Evolutionary conservation across 305 asterid species (phyloP), one percentile per base, ranked within the genome.

Genomic region (Salvia sclarea): DNA sequence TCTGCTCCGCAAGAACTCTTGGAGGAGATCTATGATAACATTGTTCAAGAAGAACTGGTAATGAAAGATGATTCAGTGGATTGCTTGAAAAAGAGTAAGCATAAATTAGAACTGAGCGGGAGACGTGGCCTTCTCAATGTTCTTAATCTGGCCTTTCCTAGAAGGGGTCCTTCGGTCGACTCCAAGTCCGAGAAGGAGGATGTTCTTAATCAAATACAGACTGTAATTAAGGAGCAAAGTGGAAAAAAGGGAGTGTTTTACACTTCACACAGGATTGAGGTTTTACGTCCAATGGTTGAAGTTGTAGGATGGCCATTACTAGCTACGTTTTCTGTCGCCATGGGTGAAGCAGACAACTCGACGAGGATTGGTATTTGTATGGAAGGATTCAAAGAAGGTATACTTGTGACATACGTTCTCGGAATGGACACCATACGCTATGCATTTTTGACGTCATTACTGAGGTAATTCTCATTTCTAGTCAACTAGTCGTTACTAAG

Each of bases 391-490:
- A 92, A 79, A 82, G 96, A 91, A 60, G 99, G 98, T 69, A 88
- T 92, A 84, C 89, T 76, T 77, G 75, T 95, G 71, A 86, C 98
- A 59, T 87, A 88, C 75, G 87, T 75, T 68, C 92, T 95, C 54
- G 88, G 95, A 79, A 89, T 95, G 97, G 97, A 95, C 82, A 95
- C 97, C 58, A 88, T 89, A 87, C 96, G 99, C 81, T 95, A 92
- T 55, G 98, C 99, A 38, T 92, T 92, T 71, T 81, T 95, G 81
- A 87, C 98, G 14, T 89, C 98, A 67, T 85, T 95, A 76, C 82
- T 95, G 74, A 86, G 99, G 99, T 87, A 86, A 76, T 69, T 75
- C 62, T 73, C 59, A 40, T 17, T 48, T 73, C 8, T 57, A 70
- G 37, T 68, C 44, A 13, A 76, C 69, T 65, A 57, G 21, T 61